Conservation (phyloP, 2,329 filamentous ascomycete genomes). For the Botrytis fabae region DNA sequence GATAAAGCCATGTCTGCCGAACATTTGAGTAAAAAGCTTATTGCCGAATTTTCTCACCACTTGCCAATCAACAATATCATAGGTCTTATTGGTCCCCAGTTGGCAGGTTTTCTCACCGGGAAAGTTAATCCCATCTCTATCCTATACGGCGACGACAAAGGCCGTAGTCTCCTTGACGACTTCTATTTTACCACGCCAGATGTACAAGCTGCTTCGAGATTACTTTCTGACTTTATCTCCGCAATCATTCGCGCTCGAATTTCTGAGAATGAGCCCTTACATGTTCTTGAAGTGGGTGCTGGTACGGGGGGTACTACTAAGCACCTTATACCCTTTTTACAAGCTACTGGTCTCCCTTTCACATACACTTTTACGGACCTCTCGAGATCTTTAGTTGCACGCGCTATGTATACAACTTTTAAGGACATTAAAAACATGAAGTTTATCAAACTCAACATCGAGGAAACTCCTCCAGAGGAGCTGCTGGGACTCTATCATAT, state of each 20-base stretch:
- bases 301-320: constrained; percentile 32
- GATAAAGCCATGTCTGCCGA: constrained; percentile 2
- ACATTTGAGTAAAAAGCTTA: constrained; percentile 34
- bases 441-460: constrained; percentile 2
- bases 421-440: background rate
- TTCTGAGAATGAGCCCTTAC: background rate
- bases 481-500: constrained; percentile 27
- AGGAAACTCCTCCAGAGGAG: constrained; percentile 10
- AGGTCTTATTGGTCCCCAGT: constrained; percentile 23
- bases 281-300: constrained; percentile 48
- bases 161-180: constrained; percentile 28
- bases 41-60: constrained; percentile 41
- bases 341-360: background rate
- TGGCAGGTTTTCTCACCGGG: constrained; percentile 31
- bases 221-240: background rate
- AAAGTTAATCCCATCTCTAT: constrained; percentile 30
- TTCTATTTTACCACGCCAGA: constrained; percentile 25
- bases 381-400: constrained; percentile 37
- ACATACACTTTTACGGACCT: constrained; percentile 30
- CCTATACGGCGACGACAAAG: constrained; percentile 31
- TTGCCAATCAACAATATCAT: constrained; percentile 26
- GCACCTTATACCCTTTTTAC: background rate
- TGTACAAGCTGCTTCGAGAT: background rate
- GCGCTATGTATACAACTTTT: constrained; percentile 27
- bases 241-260: background rate